phyloP scores from a whole-genome alignment of 139 green algal species.

The Astrephomene gubernaculifera region DNA sequence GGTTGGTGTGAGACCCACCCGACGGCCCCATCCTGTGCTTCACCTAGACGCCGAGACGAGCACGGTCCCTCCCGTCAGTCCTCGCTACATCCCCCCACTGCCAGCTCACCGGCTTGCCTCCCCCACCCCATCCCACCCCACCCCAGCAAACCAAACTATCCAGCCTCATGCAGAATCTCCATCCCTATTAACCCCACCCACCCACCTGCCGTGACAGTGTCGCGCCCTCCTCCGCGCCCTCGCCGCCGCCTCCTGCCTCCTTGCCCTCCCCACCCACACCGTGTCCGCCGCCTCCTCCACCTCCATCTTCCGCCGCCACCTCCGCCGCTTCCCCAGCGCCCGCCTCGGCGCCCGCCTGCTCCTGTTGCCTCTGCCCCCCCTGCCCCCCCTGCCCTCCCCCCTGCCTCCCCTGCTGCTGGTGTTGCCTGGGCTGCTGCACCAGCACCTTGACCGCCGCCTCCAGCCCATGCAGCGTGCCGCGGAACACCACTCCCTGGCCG shows the following conservation, averaged over 20 bases:
- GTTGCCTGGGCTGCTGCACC: not conserved
- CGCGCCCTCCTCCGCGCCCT: not conserved
- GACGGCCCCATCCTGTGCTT: too few relatives aligned
- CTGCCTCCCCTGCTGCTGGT: not conserved
- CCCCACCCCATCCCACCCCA: too few relatives aligned
- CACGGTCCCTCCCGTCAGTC: too few relatives aligned
- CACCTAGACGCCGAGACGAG: too few relatives aligned
- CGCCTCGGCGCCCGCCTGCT: not conserved
- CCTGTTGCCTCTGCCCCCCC: not conserved
- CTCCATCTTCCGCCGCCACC: not conserved
- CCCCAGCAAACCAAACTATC: too few relatives aligned
- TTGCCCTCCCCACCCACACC: not conserved
- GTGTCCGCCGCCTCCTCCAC: too few relatives aligned
- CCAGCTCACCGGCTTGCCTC: too few relatives aligned
- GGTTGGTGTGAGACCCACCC: too few relatives aligned
- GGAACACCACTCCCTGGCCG: conserved; percentile 29
- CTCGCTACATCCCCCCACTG: too few relatives aligned
- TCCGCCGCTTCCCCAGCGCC: not conserved
- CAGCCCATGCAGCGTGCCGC: conserved; percentile 19
- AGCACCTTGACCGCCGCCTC: conserved; percentile 35
- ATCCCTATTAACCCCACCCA: too few relatives aligned
- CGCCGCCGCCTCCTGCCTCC: not conserved
- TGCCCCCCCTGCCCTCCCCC: not conserved
- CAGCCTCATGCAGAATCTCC: too few relatives aligned
- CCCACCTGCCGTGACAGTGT: not conserved